phyloP scores from a whole-genome alignment of 768 basidiomycete species.

The Rhodotorula graminis region DNA sequence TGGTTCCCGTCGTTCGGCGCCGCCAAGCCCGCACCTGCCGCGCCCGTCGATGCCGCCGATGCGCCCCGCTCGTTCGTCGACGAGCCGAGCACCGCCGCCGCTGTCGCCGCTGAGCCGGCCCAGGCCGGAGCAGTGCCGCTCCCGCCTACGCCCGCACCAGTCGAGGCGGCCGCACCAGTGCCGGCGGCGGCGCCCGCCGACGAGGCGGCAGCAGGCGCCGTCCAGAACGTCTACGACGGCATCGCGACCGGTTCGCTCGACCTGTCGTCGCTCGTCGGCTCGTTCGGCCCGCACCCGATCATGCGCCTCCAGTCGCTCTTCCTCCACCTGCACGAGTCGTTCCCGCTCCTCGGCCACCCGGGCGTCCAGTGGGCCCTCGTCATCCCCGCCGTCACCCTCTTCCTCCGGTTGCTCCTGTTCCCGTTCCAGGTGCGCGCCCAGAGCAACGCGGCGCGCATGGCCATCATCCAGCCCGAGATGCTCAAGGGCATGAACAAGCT shows the following conservation, averaged over 20 bases:
- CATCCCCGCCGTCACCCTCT: slow-evolving; percentile 61
- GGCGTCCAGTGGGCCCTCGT: slow-evolving; percentile 81
- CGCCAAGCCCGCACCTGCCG: too few relatives aligned
- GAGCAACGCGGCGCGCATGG: slow-evolving; percentile 59
- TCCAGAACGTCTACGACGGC: slow-evolving; percentile 18
- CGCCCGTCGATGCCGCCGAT: too few relatives aligned
- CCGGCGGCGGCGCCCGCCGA: neutral
- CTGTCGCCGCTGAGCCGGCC: neutral
- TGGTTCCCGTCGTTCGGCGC: neutral
- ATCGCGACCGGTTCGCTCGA: slow-evolving; percentile 37
- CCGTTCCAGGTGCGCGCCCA: slow-evolving; percentile 60
- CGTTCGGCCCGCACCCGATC: slow-evolving; percentile 38
- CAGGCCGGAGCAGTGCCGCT: neutral
- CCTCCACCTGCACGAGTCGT: slow-evolving; percentile 38
- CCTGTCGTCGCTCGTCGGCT: slow-evolving; percentile 31
- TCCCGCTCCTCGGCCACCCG: slow-evolving; percentile 45
- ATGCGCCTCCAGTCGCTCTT: slow-evolving; percentile 39
- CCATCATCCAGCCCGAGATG: slow-evolving; percentile 60
- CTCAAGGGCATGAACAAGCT: slow-evolving; percentile 56
- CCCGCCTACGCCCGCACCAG: neutral
- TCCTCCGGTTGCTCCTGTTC: slow-evolving; percentile 60
- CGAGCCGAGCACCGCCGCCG: too few relatives aligned
- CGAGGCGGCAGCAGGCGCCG: neutral
- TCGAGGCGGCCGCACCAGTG: neutral
- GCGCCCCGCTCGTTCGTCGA: too few relatives aligned